Base-by-base conservation (phyloP, 2,329 filamentous ascomycete genomes). In the Calonectria naviculata region DNA sequence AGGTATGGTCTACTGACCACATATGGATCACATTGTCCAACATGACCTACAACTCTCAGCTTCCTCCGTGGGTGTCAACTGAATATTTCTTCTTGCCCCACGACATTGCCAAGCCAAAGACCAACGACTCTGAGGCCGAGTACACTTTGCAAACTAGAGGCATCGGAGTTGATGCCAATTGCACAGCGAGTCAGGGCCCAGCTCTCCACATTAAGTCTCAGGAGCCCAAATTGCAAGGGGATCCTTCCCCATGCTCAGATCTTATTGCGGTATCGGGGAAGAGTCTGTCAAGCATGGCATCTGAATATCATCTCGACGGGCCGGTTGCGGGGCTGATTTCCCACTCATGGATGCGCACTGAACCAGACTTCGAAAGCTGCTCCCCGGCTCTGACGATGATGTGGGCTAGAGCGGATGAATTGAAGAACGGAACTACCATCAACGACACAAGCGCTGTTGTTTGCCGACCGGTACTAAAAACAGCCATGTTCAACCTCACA, bases 11-110 rank as follows among this genome's bases (percentile, higher is more conserved):
- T 28, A 10, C 6, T 3, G 28, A 21, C 9, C 9, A 36, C n/a
- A 56, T 36, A 7, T 38, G 21, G 9, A 38, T 65, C 2, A 6
- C n/a, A 3, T 17, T 56, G n/a, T 29, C 49, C 29, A 68, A 68
- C 21, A 29, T 64, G 24, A 19, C 60, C 4, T 65, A 28, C 19
- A 21, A 46, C 12, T n/a, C 60, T 2, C 13, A 9, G n/a, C 21
- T 68, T 2, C 47, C 58, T 2, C 67, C 67, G 3, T 68, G 67
- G 67, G 26, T 58, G 5, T 47, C 58, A 24, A 6, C 38, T 12
- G 67, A 68, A 8, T 68, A 29, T 36, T 56, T 21, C 36, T 68
- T 64, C 17, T 34, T 29, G 4, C 60, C 60, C 15, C 28, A 44
- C 21, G 9, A 7, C 3, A 34, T 68, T 49, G 6, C 29, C 19